Evolutionary conservation across 306 rosid genomes (phyloP).

Genomic region (Lupinus albus): DNA sequence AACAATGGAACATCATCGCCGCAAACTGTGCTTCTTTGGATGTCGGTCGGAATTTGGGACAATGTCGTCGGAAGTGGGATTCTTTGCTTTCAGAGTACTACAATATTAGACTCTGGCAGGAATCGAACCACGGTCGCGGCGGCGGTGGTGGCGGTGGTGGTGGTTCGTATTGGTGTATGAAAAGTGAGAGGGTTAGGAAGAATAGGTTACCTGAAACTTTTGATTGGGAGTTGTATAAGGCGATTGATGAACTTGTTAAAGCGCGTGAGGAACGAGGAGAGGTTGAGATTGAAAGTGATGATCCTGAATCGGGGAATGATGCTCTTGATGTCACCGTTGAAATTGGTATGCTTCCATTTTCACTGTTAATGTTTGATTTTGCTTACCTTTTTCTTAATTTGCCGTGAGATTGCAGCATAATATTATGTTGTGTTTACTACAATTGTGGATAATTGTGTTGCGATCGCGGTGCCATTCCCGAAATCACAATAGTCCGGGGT

Average conservation of each 20-base stretch:
- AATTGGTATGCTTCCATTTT: slow-evolving; percentile 50
- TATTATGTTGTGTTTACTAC: too few relatives aligned
- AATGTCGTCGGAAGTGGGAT: slow-evolving; percentile 78
- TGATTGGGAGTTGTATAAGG: slow-evolving; percentile 59
- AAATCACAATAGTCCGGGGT: too few relatives aligned
- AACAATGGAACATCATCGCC: slow-evolving; percentile 47
- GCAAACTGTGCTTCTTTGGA: slow-evolving; percentile 58
- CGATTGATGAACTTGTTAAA: slow-evolving; percentile 45
- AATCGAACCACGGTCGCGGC: neutral
- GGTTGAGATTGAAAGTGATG: slow-evolving; percentile 64
- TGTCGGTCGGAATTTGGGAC: slow-evolving; percentile 54
- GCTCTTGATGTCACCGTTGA: slow-evolving; percentile 49
- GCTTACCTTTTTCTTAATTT: too few relatives aligned
- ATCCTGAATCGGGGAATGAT: slow-evolving; percentile 49
- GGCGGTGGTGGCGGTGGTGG: neutral
- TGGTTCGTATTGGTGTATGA: slow-evolving; percentile 47
- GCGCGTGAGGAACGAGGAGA: slow-evolving; percentile 51
- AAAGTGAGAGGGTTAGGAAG: slow-evolving; percentile 39
- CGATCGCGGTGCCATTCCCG: too few relatives aligned
- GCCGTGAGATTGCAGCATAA: too few relatives aligned
- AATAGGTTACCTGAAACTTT: slow-evolving; percentile 56
- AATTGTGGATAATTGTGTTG: too few relatives aligned
- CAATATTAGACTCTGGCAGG: slow-evolving; percentile 38
- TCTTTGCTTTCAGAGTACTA: slow-evolving; percentile 44
- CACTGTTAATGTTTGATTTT: neutral